A percentile compares a stretch with the other conserved stretches of the same genome.
Conservation (phyloP, 352 stramenopile genomes). For the Pythium myriotylum region DNA sequence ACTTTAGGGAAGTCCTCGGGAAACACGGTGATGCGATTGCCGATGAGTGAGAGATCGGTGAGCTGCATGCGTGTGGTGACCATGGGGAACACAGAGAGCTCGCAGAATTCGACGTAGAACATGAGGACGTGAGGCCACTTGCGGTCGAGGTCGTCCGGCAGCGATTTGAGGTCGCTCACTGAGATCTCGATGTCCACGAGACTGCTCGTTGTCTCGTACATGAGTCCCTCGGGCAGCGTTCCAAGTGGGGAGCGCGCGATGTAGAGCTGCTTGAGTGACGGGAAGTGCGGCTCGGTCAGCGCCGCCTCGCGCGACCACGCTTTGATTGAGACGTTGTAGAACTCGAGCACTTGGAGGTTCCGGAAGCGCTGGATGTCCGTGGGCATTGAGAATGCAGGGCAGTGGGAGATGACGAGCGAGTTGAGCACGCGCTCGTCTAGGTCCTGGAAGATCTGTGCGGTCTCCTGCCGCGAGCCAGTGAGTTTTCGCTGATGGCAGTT, state of each 20-base stretch:
- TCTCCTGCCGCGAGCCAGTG: conserved; percentile 23
- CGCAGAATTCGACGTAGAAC: conserved; percentile 46
- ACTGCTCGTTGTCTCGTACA: conserved; percentile 29
- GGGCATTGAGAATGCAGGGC: conserved; percentile 31
- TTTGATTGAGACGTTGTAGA: conserved; percentile 47
- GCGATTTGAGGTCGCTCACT: conserved; percentile 24
- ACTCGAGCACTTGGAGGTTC: conserved; percentile 40
- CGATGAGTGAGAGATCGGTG: conserved; percentile 39
- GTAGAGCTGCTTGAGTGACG: conserved; percentile 35
- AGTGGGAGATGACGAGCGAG: conserved; percentile 52
- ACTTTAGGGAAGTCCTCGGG: conserved; percentile 24
- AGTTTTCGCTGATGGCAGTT: conserved; percentile 42
- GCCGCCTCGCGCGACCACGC: conserved; percentile 34
- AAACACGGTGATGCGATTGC: conserved; percentile 42
- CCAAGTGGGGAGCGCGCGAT: conserved; percentile 32
- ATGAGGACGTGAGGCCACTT: conserved; percentile 38
- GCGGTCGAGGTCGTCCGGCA: conserved; percentile 32
- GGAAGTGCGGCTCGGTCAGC: conserved; percentile 16
- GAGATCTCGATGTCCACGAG: conserved; percentile 45
- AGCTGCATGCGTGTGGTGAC: conserved; percentile 27
- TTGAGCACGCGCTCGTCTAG: conserved; percentile 40
- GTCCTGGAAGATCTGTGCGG: conserved; percentile 24
- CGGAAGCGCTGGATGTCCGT: conserved; percentile 31
- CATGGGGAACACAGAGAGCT: conserved; percentile 31
- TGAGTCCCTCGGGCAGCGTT: conserved; percentile 36